Percentiles rank a stretch among this genome's conserved stretches.
These are phyloP conservation scores for Thalassiosira mediterranea DNA, from an alignment of 352 stramenopile species.

Conservation along the genomic window DNA sequence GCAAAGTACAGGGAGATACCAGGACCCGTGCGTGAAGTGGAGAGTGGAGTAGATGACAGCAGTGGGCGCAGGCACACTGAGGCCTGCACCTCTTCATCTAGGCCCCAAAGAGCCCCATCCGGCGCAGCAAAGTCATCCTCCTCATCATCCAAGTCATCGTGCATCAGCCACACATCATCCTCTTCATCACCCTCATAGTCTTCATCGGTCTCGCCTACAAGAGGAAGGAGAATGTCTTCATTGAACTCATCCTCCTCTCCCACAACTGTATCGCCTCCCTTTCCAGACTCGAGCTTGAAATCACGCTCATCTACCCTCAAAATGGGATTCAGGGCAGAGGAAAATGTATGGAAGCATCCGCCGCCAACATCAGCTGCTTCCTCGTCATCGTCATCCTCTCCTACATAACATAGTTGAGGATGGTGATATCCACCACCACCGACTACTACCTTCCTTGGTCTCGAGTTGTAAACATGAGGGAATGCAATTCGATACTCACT, in stretches of 20 bases:
- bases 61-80: conserved; percentile 87
- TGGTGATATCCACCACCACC: conserved; percentile 90
- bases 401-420: conserved; percentile 96
- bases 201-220: conserved; percentile 81
- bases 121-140: conserved; percentile 50
- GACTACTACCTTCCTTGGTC: conserved; percentile 93
- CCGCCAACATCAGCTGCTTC: conserved; percentile 42
- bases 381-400: conserved; percentile 83
- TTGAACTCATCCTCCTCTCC: conserved; percentile 81
- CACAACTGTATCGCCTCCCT: conserved; percentile 37
- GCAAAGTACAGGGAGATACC: conserved; percentile 99
- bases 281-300: conserved; percentile 55
- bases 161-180: conserved; percentile 74
- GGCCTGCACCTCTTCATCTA: conserved; percentile 88
- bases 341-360: conserved; percentile 91
- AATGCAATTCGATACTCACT: conserved; percentile 99
- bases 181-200: conserved; percentile 77
- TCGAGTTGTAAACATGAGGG: conserved; percentile 99
- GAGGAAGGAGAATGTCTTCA: conserved; percentile 68
- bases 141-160: conserved; percentile 69
- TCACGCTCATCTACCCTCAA: conserved; percentile 68
- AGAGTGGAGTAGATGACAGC: conserved; percentile 91
- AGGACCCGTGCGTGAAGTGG: conserved; percentile 93
- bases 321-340: conserved; percentile 95
- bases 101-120: conserved; percentile 54